A percentile compares a stretch with the other conserved stretches of the same genome.
Conservation (phyloP, 352 stramenopile genomes). For the Albugo laibachii region DNA sequence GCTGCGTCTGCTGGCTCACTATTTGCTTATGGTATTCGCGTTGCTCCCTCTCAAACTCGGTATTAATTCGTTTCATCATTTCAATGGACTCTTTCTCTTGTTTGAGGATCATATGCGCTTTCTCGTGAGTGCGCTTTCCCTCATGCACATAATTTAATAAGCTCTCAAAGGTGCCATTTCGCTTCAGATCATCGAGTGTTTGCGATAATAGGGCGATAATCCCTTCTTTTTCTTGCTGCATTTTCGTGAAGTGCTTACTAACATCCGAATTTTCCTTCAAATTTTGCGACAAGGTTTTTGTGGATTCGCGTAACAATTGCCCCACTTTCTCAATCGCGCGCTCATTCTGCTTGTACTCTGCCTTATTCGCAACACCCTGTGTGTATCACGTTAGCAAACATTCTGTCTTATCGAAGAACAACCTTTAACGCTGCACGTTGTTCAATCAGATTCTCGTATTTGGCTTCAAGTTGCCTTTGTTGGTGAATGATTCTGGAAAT, state of each 20-base stretch:
- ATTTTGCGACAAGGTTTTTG: slow-evolving; percentile 82
- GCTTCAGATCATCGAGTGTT: slow-evolving; percentile 46
- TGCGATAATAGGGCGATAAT: slow-evolving; percentile 54
- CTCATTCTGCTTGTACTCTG: slow-evolving; percentile 86
- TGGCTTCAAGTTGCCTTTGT: slow-evolving; percentile 64
- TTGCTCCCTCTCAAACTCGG: slow-evolving; percentile 59
- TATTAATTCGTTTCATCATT: slow-evolving; percentile 68
- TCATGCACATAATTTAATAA: slow-evolving; percentile 58
- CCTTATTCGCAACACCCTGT: slow-evolving; percentile 79
- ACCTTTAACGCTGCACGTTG: slow-evolving; percentile 72
- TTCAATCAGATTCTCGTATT: slow-evolving; percentile 82
- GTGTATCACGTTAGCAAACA: neutral
- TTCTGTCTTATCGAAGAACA: neutral
- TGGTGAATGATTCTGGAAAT: slow-evolving; percentile 86
- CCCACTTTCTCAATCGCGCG: slow-evolving; percentile 84
- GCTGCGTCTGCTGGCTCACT: slow-evolving; percentile 36
- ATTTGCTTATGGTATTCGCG: slow-evolving; percentile 62
- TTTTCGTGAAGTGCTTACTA: slow-evolving; percentile 81
- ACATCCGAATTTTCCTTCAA: slow-evolving; percentile 90
- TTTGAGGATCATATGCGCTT: slow-evolving; percentile 61
- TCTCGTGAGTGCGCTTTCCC: slow-evolving; percentile 51
- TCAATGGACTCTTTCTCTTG: slow-evolving; percentile 74
- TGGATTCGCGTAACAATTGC: slow-evolving; percentile 74
- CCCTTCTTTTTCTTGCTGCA: slow-evolving; percentile 75
- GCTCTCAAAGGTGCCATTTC: slow-evolving; percentile 49